These are phyloP conservation scores for Phytopythium ostracodes DNA, from an alignment of 352 stramenopile species.

Conservation along the genomic window DNA sequence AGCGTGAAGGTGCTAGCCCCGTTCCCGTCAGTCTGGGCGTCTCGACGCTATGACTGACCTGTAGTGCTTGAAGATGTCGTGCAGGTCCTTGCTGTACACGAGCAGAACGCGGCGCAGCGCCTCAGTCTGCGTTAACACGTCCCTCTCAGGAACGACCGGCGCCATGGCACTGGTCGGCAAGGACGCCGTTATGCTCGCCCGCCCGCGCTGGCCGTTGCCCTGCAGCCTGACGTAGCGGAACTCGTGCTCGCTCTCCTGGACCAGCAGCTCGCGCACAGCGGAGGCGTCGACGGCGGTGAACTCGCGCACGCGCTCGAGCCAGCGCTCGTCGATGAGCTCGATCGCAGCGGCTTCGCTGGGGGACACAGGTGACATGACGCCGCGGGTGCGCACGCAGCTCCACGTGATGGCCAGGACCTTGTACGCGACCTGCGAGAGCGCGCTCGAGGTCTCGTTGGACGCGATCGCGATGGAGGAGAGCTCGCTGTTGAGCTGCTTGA, in stretches of 20 bases:
- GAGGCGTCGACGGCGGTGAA: slow-evolving; percentile 45
- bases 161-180: slow-evolving; percentile 4
- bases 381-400: slow-evolving; percentile 40
- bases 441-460: slow-evolving; percentile 70
- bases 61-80: slow-evolving; percentile 85
- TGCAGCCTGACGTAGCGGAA: not conserved
- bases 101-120: slow-evolving; percentile 48
- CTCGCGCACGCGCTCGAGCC: slow-evolving; percentile 56
- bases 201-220: not conserved
- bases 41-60: slow-evolving; percentile 19
- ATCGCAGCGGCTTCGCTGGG: slow-evolving; percentile 26
- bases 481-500: slow-evolving; percentile 70
- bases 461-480: slow-evolving; percentile 54
- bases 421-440: slow-evolving; percentile 62
- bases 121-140: slow-evolving; percentile 44
- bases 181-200: not conserved
- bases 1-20: not conserved
- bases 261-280: slow-evolving; percentile 55
- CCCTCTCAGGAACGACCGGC: slow-evolving; percentile 50
- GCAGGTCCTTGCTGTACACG: slow-evolving; percentile 70
- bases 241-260: slow-evolving; percentile 34
- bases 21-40: not conserved
- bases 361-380: slow-evolving; percentile 8
- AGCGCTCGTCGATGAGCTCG: slow-evolving; percentile 58
- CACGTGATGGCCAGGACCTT: slow-evolving; percentile 66